These are phyloP conservation scores for Aureobasidium sp. DNA, from an alignment of 2,329 filamentous ascomycete species.

Conservation along the genomic window DNA sequence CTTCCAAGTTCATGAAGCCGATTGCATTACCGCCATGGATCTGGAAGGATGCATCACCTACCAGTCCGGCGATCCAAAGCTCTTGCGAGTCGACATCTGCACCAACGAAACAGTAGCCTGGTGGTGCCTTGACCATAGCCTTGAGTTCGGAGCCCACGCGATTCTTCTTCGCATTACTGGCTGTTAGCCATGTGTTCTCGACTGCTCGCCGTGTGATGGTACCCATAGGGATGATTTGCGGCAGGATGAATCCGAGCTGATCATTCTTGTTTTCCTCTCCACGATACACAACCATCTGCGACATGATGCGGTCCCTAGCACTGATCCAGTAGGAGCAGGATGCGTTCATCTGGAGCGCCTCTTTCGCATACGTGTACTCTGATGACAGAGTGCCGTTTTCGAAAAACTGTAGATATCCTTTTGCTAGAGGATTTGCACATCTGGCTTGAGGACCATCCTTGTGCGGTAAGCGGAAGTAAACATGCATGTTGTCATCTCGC, in stretches of 20 bases:
- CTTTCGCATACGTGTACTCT: conserved; percentile 81
- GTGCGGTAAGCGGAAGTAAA: conserved; percentile 91
- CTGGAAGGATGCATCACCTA: conserved; percentile 90
- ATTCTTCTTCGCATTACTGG: conserved; percentile 93
- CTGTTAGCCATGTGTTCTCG: conserved; percentile 97
- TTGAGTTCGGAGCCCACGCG: conserved; percentile 95
- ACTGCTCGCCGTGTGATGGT: conserved; percentile 91
- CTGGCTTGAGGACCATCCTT: conserved; percentile 84
- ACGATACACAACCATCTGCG: conserved; percentile 90
- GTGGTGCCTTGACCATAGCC: conserved; percentile 87
- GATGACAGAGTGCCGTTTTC: conserved; percentile 82
- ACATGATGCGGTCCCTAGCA: conserved; percentile 81
- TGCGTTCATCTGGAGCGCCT: conserved; percentile 95
- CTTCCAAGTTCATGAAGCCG: conserved; percentile 98
- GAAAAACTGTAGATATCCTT: conserved; percentile 83
- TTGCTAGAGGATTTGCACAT: conserved; percentile 81
- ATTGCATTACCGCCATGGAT: conserved; percentile 94
- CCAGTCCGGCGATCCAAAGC: conserved; percentile 92
- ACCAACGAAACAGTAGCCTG: conserved; percentile 87
- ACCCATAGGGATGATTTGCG: conserved; percentile 96
- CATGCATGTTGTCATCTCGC: conserved; percentile 54
- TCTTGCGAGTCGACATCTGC: conserved; percentile 97
- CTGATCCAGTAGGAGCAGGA: conserved; percentile 99
- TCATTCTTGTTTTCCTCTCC: conserved; percentile 41
- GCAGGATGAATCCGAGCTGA: conserved; percentile 70